Base-by-base conservation (phyloP, 164 flowering plant genomes). In the Magnolia officinalis region DNA sequence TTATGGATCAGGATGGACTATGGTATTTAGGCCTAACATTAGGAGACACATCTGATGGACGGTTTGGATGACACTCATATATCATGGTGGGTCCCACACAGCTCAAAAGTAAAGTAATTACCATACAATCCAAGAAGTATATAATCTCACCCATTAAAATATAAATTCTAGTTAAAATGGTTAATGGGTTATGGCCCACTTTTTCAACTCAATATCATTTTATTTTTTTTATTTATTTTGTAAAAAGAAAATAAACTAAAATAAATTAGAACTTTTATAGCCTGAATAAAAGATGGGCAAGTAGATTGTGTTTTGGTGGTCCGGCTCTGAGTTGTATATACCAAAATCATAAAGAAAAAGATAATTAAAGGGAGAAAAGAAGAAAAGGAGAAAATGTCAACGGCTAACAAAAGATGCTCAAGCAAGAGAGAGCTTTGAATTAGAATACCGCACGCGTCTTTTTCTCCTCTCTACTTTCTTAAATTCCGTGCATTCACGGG, bases 401-500 rank as follows among this genome's bases (percentile, higher is more conserved):
- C 91, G 88, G 80, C 55, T 75, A 72, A 64, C 77, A 81, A 81
- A 76, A 79, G 85, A 68, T 29, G 23, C 72, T 8, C 18, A 29
- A 55, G 61, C 9, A 64, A 64, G 67, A 64, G 67, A 64, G 61
- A 55, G 61, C 61, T 55, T 55, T 55, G 61, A 55, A 55, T 55
- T 55, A 16, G 61, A 55, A 55, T 55, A 55, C 20, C 68, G 11
- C 29, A 65, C 1, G 29, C n/a, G 50, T 68, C 68, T 65, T 68
- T 68, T 68, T 37, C 14, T 68, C n/a, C 50, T 85, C 23, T 51
- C 87, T 37, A 5, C 45, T 86, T 88, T 89, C 86, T 89, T 69
- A 88, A 89, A 78, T 89, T 89, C 86, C 76, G 90, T 91, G 90
- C 90, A 79, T 24, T 70, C 75, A 74, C 83, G 61, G 16, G 49